Percentiles rank a stretch among this genome's conserved stretches.
phyloP scores from a whole-genome alignment of 73 alveolate species.

The Paraurostyla sp. region DNA sequence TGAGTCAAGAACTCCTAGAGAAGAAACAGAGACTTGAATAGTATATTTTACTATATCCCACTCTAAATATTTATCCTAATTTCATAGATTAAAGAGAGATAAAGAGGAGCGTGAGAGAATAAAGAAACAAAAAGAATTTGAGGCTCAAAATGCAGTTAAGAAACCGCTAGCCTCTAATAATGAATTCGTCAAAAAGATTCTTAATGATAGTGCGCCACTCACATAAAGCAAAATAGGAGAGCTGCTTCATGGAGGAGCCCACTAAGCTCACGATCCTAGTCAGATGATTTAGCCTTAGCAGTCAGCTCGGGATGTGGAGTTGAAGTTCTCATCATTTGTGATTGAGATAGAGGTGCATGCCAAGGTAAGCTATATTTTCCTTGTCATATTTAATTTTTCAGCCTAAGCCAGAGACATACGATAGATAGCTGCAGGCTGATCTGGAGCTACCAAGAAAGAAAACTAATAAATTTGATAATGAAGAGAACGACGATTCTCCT shows the following conservation, averaged over 20 bases:
- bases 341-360: conserved; percentile 69
- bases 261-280: background rate
- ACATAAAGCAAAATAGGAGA: conserved; percentile 1
- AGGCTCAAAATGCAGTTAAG: background rate
- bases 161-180: background rate
- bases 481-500: background rate
- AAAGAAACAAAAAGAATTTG: background rate
- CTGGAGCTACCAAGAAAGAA: background rate
- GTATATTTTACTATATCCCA: background rate
- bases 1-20: conserved; percentile 26
- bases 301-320: conserved; percentile 12
- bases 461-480: background rate
- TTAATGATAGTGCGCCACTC: background rate
- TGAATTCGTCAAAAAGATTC: conserved; percentile 10
- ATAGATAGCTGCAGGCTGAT: conserved; percentile 53
- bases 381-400: background rate
- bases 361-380: conserved; percentile 9
- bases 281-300: background rate
- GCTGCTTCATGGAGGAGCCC: background rate
- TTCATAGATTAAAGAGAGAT: conserved; percentile 14
- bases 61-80: background rate
- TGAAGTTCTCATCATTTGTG: conserved; percentile 42
- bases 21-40: conserved; percentile 29
- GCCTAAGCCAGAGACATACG: conserved; percentile 57
- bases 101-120: conserved; percentile 15